Base-by-base conservation (phyloP, 2,329 filamentous ascomycete genomes). In the Ceratocystis colombiana region DNA sequence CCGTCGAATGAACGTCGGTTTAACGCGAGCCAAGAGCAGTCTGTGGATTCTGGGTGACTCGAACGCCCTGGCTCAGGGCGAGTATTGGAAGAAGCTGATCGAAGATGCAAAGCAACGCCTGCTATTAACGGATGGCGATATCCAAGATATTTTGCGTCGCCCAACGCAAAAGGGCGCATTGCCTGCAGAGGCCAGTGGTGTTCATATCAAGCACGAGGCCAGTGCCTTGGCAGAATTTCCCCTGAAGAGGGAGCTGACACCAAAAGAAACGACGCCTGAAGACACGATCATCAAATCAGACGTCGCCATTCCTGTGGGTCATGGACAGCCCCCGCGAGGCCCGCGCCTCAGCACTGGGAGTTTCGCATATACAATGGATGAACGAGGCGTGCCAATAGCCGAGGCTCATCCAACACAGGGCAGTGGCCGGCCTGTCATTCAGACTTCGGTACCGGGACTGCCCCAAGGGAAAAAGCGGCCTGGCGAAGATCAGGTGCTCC, bases 1-100 rank as follows among this genome's bases (percentile, higher is more conserved):
- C 73, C 86, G 94, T 68, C 93, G 94, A 81, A 97, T 99, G 95
- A 99, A 99, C 75, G 94, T 99, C 72, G 94, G 94, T 78, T 80
- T 99, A 68, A 99, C 94, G 25, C 88, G 94, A 79, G 95, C 94
- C 4, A 96, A 96, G 75, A 96, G 90, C 8, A 96, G 93, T 44
- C 82, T 99, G 8, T 99, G 93, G 89, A 93, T 99, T 67, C 82
- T 99, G 30, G 94, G 94, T 70, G 95, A 97, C 75, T 94, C 94
- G 0, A 82, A 88, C 67, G 90, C 92, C 44, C 81, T 99, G 64
- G 80, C 88, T 28, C 88, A 95, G 73, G 94, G 94, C 68, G 85
- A 94, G 72, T 96, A 90, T 76, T 99, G 95, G 94, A 85, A 83
- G 69, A 87, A 87, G 69, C 81, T 99, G 55, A 90, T 99, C 64